Conservation (phyloP, 1,284 basidiomycete genomes). For the Boletus smithii region DNA sequence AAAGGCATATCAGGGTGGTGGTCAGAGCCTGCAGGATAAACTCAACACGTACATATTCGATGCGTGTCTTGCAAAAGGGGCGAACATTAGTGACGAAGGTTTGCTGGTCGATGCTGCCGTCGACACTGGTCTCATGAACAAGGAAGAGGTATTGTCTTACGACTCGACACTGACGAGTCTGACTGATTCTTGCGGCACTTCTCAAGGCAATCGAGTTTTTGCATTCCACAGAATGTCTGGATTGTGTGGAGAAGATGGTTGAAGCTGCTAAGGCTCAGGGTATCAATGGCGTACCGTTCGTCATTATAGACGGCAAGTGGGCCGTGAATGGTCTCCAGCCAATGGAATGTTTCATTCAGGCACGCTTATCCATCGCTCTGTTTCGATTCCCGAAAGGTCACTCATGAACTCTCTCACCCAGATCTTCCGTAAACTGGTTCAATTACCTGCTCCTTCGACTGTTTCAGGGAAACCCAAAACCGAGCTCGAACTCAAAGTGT, state of each 20-base stretch:
- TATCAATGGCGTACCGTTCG: constrained; percentile 76
- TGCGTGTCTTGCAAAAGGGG: constrained; percentile 59
- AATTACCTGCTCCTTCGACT: constrained; percentile 11
- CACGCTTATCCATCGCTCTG: not conserved
- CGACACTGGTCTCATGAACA: constrained; percentile 52
- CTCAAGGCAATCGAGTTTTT: constrained; percentile 56
- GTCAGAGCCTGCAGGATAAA: constrained; percentile 57
- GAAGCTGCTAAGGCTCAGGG: constrained; percentile 63
- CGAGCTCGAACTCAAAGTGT: not conserved
- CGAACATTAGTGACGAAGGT: constrained; percentile 58
- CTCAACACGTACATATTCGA: constrained; percentile 61
- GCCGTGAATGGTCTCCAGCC: constrained; percentile 73
- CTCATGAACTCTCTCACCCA: not conserved
- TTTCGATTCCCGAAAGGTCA: not conserved
- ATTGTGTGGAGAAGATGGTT: constrained; percentile 63
- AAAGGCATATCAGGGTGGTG: constrained; percentile 66
- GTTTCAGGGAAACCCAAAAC: not conserved
- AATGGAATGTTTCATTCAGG: constrained; percentile 66
- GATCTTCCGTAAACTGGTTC: constrained; percentile 32
- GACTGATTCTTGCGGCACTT: not conserved
- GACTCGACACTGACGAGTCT: not conserved
- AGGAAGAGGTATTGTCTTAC: constrained; percentile 48
- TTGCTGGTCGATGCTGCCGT: constrained; percentile 63
- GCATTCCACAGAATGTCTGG: constrained; percentile 58
- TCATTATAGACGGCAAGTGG: constrained; percentile 76